Evolutionary conservation across 2,329 filamentous ascomycete species (phyloP), one percentile per base, ranked within the genome.

Genomic region (Lecanicillium sp.): DNA sequence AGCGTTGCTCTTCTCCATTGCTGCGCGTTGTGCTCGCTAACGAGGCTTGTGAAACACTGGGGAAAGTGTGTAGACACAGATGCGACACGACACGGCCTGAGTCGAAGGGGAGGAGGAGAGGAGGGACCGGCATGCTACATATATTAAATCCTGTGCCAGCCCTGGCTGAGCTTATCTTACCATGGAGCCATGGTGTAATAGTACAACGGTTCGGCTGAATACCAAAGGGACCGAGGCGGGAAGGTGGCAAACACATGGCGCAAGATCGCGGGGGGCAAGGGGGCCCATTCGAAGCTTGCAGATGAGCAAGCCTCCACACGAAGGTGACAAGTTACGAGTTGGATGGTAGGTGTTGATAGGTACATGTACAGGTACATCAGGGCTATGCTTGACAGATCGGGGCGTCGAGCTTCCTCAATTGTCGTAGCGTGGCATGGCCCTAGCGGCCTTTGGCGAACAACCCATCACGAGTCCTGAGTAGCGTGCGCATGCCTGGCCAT

Each of bases 261-360:
- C 39, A 41, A 41, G 39, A 41, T 41, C 29, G 39, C 33, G 39
- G 39, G 38, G 36, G 29, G 22, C 32, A 7, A 17, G 18, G 27
- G 22, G 33, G 25, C 22, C 13, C 33, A 36, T 18, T 17, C 20
- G 33, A 35, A 33, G 33, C 39, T 25, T 22, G 19, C 38, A 36
- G 29, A 30, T 13, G 12, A 30, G 29, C n/a, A 30, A 6, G 29
- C 8, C 5, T 5, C n/a, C 8, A 25, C 6, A 25, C 6, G 22
- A 25, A 7, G 29, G 29, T 13, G 29, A 13, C 8, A 13, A 27
- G 25, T 28, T 39, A 39, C 22, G 14, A 7, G 17, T 30, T 15
- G 39, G 32, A 29, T 29, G 18, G 15, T 19, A 15, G 17, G 33
- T 20, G 38, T 22, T 27, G 18, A 28, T 6, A 31, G 14, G 14